Percentiles rank a stretch among this genome's conserved stretches.
phyloP scores from a whole-genome alignment of 2,329 filamentous ascomycete genomes.

The Talaromyces rugulosus region DNA sequence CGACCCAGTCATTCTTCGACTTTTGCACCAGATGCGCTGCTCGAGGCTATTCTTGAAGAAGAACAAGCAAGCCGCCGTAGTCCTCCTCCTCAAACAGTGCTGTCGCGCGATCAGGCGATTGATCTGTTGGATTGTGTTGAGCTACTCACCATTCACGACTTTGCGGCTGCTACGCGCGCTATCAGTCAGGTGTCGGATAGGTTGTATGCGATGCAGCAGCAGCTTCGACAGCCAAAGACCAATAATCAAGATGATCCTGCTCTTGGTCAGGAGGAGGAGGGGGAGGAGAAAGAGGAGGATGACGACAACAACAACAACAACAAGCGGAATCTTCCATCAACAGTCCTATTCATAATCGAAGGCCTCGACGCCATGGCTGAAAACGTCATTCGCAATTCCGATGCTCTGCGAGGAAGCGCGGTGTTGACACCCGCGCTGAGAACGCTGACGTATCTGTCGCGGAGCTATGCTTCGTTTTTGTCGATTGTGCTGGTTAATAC shows the following conservation, averaged over 20 bases:
- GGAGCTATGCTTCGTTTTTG: slow-evolving; percentile 24
- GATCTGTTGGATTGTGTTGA: slow-evolving; percentile 28
- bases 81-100: neutral
- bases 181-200: slow-evolving; percentile 26
- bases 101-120: slow-evolving; percentile 26
- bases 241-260: neutral
- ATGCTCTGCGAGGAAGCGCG: slow-evolving; percentile 30
- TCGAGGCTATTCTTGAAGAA: slow-evolving; percentile 21
- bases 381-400: slow-evolving; percentile 34
- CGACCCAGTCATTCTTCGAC: slow-evolving; percentile 25
- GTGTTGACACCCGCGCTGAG: slow-evolving; percentile 28
- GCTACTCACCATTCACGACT: slow-evolving; percentile 29
- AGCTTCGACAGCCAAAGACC: slow-evolving; percentile 5
- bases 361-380: slow-evolving; percentile 36
- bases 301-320: neutral
- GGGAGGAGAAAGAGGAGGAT: neutral
- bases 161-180: slow-evolving; percentile 26
- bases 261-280: neutral
- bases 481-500: slow-evolving; percentile 36
- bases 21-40: slow-evolving; percentile 28
- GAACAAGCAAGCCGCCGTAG: neutral
- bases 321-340: neutral
- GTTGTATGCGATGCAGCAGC: slow-evolving; percentile 19
- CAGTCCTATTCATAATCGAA: slow-evolving; percentile 28
- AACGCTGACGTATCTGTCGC: slow-evolving; percentile 30